Evolutionary conservation across 768 basidiomycete genomes (phyloP), one percentile per base, ranked within the genome.

Genomic region (Paxillus ammoniavirescens): DNA sequence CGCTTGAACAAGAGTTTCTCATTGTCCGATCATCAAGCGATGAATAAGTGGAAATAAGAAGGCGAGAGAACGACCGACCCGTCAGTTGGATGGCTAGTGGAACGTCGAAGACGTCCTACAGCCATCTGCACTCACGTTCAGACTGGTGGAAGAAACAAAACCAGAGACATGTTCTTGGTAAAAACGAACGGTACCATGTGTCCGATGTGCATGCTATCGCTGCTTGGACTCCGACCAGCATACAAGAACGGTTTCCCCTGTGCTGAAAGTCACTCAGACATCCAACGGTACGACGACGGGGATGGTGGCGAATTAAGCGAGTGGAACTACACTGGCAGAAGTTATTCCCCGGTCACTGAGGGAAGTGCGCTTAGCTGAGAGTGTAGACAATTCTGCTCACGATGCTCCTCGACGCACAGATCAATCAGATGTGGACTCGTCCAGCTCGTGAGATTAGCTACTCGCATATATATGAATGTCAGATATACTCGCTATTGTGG

Each of bases 1-100:
- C 93, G 91, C 71, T 98, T 96, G 82, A 99, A 97, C 44, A 99
- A 72, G 77, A 98, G 98, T 70, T 99, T 99, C 69, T 99, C 97
- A 70, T 99, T 97, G 65, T 99, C 97, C 91, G 61, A 38, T 6
- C 13, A 18, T 35, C 15, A 8, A 18, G 0, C 18, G 38, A 18
- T 38, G 15, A 45, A 8, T n/a, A 18, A 48, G 42, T n/a, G 10
- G 12, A 8, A 15, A 36, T 56, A 26, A 40, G 9, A 13, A 36
- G 18, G 18, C 12, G 36, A 31, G 43, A 40, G 23, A 14, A 26
- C 47, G 30, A 46, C 77, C 43, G 52, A 89, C 94, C 94, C 37
- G 97, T 99, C 2, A 99, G 81, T 70, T 99, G 97, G 52, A 99
- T 79, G 53, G 98, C 97, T 31, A 98, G 76, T 5, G 97, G 95